phyloP scores from a whole-genome alignment of 768 basidiomycete genomes.

The Leccinum broughii region DNA sequence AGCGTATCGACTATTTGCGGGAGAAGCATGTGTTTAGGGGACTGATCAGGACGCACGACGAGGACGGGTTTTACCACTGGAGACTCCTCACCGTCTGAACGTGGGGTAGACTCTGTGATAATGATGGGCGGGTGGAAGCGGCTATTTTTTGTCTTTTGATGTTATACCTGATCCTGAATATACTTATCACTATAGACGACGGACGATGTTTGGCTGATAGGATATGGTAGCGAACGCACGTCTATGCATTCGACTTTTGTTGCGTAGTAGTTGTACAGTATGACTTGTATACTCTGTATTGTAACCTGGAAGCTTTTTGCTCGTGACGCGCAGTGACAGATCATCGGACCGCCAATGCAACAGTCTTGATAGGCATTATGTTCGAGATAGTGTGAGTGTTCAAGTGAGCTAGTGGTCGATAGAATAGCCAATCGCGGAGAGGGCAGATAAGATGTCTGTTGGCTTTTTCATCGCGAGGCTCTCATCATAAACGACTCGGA shows the following conservation, averaged over 20 bases:
- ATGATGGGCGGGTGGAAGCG: background rate
- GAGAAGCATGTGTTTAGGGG: conserved; percentile 40
- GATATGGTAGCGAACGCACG: background rate
- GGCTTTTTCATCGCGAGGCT: background rate
- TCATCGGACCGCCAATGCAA: background rate
- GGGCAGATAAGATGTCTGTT: background rate
- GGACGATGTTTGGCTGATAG: background rate
- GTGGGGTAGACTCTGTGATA: background rate
- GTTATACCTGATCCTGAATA: background rate
- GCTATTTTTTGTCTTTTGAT: background rate
- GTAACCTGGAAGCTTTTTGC: background rate
- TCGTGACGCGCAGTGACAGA: background rate
- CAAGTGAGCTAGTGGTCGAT: background rate
- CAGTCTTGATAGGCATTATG: background rate
- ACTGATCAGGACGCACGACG: conserved; percentile 32
- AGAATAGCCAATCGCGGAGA: background rate
- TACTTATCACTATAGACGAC: background rate
- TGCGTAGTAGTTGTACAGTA: background rate
- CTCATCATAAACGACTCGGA: background rate
- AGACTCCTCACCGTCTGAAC: conserved; percentile 25
- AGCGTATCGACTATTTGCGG: conserved; percentile 39
- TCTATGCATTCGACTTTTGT: background rate
- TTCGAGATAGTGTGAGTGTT: background rate
- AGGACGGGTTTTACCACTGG: conserved; percentile 34
- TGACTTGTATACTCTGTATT: background rate